These are phyloP conservation scores for Penicillium alfredii DNA, from an alignment of 495 filamentous ascomycete species.

Conservation along the genomic window DNA sequence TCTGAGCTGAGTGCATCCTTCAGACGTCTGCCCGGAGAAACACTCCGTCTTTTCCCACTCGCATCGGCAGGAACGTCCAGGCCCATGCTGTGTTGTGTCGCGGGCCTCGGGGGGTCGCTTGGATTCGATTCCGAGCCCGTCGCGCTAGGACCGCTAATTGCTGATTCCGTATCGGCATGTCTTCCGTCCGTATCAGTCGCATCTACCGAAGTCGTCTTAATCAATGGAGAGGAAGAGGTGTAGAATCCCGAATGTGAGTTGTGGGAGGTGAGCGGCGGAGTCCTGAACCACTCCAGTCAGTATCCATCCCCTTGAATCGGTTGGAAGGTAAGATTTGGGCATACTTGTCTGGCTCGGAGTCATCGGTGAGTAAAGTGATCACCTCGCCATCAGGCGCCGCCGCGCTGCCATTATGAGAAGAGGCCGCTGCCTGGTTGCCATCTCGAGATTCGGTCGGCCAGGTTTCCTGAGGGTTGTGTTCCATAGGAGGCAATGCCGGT, in stretches of 20 bases:
- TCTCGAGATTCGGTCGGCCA: constrained; percentile 25
- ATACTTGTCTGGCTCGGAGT: constrained; percentile 64
- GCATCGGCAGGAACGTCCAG: constrained; percentile 30
- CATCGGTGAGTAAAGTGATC: constrained; percentile 60
- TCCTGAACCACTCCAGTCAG: no score
- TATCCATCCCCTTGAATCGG: no score
- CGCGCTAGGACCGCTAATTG: constrained; percentile 25
- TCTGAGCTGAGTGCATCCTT: constrained; percentile 43
- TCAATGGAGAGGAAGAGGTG: constrained; percentile 75
- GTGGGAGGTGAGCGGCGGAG: constrained; percentile 61
- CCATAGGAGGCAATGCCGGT: no score
- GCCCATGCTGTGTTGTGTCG: constrained; percentile 21
- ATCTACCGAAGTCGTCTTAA: constrained; percentile 52
- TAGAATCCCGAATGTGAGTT: constrained; percentile 74
- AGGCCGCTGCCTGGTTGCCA: constrained; percentile 16
- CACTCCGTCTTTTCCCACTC: constrained; percentile 31
- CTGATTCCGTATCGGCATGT: constrained; percentile 26
- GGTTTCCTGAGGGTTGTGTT: constrained; percentile 18
- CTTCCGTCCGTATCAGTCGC: constrained; percentile 18
- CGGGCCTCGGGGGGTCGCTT: constrained; percentile 15
- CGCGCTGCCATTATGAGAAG: constrained; percentile 24
- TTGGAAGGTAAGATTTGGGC: no score
- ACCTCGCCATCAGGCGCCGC: constrained; percentile 22
- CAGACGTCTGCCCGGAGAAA: constrained; percentile 40
- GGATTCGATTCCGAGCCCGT: constrained; percentile 21